Base-by-base conservation (phyloP, 2,329 filamentous ascomycete genomes). In the Cucurbitaria berberidis region DNA sequence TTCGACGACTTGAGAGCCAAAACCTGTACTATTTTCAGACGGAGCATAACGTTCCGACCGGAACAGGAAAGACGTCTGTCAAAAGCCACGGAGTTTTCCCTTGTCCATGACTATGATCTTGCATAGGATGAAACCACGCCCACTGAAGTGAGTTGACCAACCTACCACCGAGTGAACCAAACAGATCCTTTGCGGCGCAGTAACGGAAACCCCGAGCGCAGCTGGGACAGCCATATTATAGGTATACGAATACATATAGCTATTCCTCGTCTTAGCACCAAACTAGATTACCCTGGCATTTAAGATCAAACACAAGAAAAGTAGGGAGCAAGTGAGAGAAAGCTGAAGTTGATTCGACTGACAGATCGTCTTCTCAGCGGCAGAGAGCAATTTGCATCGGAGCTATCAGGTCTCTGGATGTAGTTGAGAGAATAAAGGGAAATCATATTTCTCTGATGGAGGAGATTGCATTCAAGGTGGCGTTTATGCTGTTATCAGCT, bases 21-120 rank as follows among this genome's bases (percentile, higher is more conserved):
- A 61, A 59, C 46, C 42, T 39, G 60, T 64, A 55, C 68, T 74
- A 73, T 74, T 72, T 73, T 66, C 49, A 63, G 69, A 59, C 49
- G 40, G 45, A 57, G 49, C 49, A 53, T 51, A 39, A 57, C 53
- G 44, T 45, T 48, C 45, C 51, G 49, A 44, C 48, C 59, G 22
- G 46, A 62, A 57, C 53, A 53, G 52, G 51, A 46, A 60, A 60
- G 44, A 57, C 46, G 43, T 48, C 50, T 53, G 46, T 45, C 50
- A 45, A n/a, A n/a, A 48, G 43, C 38, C 41, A 30, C 34, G n/a
- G 41, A 48, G 48, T 41, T 36, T 45, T 54, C 51, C 32, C 51
- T 34, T 52, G 46, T 55, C 45, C 53, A 52, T 55, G 50, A 52
- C 49, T 49, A 63, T 44, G 45, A 29, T 39, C 44, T 45, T 55